Base-by-base conservation (phyloP, 306 rosid species). In the Cyclanthera cordifolia region DNA sequence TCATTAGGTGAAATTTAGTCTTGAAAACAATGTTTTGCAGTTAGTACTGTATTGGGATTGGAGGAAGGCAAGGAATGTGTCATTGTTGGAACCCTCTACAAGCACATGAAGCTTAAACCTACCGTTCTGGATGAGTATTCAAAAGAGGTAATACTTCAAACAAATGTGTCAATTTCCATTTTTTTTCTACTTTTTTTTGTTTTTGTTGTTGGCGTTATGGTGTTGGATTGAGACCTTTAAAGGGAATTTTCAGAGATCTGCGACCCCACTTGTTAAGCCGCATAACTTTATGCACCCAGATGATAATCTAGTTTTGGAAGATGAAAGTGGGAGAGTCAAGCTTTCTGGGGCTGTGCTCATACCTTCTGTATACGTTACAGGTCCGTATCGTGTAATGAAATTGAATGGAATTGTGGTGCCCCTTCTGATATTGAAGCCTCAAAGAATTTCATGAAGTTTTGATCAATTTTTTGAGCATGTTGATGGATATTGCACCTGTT, bases 51-150 rank as follows among this genome's bases (percentile, higher is more conserved):
- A 43, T 75, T 88, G 87, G 81, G 24, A 63, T 73, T 90, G 86
- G 94, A 90, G 74, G 73, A 79, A 72, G 94, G 80, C 60, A 93
- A 90, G 75, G 96, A 90, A 53, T 90, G 99, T 84, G 71, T 90
- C 53, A 53, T 93, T 54, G 91, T 90, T 45, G 99, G 96, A 68
- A 93, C 99, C 71, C 69, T 87, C 68, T 93, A 82, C 80, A 89
- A 93, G 86, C 85, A 83, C 86, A 93, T 93, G 99, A 86, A 90
- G 77, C 96, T 93, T 75, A 90, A 93, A 77, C 96, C 96, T 76
- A 82, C 83, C 37, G 70, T 93, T 73, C 90, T 93, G 52, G 95
- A 90, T 24, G 99, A 93, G 82, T 93, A 90, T 81, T 83, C 99
- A 52, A 90, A 90, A 81, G 82, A 85, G 97, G 97, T 85, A 60